phyloP scores from a whole-genome alignment of 106 monocot genomes.

The Acorus calamus region DNA sequence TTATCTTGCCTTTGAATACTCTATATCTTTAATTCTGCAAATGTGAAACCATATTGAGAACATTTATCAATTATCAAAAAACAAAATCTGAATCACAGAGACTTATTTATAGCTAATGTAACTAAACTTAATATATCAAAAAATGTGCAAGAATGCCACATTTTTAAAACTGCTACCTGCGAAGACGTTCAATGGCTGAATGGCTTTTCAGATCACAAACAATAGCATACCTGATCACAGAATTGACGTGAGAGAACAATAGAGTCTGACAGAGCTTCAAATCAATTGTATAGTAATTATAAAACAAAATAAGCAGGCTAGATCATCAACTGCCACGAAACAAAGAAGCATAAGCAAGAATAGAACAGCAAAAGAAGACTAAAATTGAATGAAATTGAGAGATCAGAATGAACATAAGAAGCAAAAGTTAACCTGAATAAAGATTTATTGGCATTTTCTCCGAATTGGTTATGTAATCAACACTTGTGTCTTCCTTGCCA shows the following conservation, averaged over 20 bases:
- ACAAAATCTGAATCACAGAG: background rate
- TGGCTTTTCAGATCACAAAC: constrained; percentile 83
- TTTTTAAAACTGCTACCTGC: constrained; percentile 33
- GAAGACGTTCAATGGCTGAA: constrained; percentile 75
- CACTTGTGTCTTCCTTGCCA: too few relatives aligned
- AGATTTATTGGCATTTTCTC: too few relatives aligned
- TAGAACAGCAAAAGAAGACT: too few relatives aligned
- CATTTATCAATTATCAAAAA: background rate
- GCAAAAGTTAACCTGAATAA: too few relatives aligned
- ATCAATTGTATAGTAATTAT: background rate
- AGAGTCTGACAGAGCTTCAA: background rate
- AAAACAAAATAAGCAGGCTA: too few relatives aligned
- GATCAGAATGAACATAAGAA: too few relatives aligned
- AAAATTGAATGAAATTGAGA: too few relatives aligned
- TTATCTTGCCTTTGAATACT: constrained; percentile 62
- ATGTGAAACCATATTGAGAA: background rate
- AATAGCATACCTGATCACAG: constrained; percentile 60
- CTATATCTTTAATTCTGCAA: constrained; percentile 87
- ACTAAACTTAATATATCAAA: background rate
- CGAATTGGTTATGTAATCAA: too few relatives aligned
- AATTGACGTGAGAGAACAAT: background rate
- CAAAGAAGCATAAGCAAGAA: too few relatives aligned
- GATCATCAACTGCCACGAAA: too few relatives aligned
- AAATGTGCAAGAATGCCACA: too few relatives aligned
- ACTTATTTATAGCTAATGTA: background rate